Evolutionary conservation across 2,329 filamentous ascomycete genomes (phyloP), one percentile per base, ranked within the genome.

Genomic region (Aspergillus ruber): DNA sequence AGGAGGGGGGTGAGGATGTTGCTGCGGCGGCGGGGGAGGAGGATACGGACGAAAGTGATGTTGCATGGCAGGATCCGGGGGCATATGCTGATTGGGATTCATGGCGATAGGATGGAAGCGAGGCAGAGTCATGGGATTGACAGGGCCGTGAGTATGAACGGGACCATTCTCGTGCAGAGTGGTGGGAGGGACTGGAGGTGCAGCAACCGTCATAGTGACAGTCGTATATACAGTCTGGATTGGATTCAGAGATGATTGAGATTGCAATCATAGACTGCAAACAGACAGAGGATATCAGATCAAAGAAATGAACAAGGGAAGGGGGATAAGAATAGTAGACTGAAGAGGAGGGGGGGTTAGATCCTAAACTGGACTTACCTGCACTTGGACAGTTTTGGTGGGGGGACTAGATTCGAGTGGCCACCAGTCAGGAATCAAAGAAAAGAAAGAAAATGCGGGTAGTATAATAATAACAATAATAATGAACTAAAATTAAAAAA

Each of bases 91-190:
- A 44, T 63, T 64, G 9, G 67, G 66, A 44, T 69, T 69, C 58
- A 69, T 69, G 46, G 67, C 66, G 55, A 69, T 69, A 43, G 67
- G 66, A 46, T 69, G 66, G 42, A 69, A 69, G 39, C 67, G 66
- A 40, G 66, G 65, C 10, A 68, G 56, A 48, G 55, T 58, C 53
- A 63, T 61, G 15, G 36, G 36, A 39, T 56, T 58, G 42, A 65
- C 53, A 56, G 36, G 36, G 10, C 15, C 15, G 36, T 64, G 57
- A 39, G 56, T 54, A 41, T 48, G 57, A 43, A 52, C 43, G 39
- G 46, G 53, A 21, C 60, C 60, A 56, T 57, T 59, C 43, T 68
- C 65, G 43, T 61, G 57, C 47, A 61, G 25, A 29, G 25, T 59
- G 43, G 56, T 21, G 23, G 65, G 62, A 50, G 62, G 55, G 54